Evolutionary conservation across 1,284 basidiomycete species (phyloP).

Genomic region (Mycena citricolor): DNA sequence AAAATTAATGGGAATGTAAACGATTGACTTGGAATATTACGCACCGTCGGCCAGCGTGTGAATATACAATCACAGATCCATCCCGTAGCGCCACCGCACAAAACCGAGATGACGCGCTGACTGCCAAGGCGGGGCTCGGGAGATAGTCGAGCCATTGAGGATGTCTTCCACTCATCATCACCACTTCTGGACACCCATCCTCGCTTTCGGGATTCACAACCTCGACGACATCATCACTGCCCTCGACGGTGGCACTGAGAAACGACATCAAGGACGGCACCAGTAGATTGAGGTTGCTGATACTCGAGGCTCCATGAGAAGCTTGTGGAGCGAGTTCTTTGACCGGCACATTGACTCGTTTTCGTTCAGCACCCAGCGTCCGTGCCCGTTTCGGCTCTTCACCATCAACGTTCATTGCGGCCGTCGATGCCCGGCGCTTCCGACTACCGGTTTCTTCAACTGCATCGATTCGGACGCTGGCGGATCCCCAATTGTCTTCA

Average conservation of each 20-base stretch:
- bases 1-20: conserved; percentile 13
- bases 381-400: conserved; percentile 42
- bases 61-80: conserved; percentile 77
- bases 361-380: conserved; percentile 72
- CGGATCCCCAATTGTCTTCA: conserved; percentile 36
- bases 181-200: conserved; percentile 67
- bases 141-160: conserved; percentile 89
- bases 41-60: conserved; percentile 75
- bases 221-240: conserved; percentile 70
- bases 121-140: conserved; percentile 63
- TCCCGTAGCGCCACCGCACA: conserved; percentile 79
- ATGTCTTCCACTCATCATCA: conserved; percentile 61
- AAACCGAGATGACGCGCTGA: conserved; percentile 66
- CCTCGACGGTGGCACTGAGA: conserved; percentile 58
- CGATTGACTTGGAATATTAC: conserved; percentile 24
- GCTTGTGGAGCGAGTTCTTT: conserved; percentile 11
- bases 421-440: conserved; percentile 50
- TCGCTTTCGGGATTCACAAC: conserved; percentile 71
- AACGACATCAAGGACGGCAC: conserved; percentile 59
- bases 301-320: conserved; percentile 18
- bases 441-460: conserved; percentile 43
- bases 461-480: conserved; percentile 47
- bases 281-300: conserved; percentile 40
- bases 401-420: conserved; percentile 46
- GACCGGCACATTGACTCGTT: conserved; percentile 14